Conservation (phyloP, 805 yeast genomes). For the Zygosaccharomyces pseudorouxii region DNA sequence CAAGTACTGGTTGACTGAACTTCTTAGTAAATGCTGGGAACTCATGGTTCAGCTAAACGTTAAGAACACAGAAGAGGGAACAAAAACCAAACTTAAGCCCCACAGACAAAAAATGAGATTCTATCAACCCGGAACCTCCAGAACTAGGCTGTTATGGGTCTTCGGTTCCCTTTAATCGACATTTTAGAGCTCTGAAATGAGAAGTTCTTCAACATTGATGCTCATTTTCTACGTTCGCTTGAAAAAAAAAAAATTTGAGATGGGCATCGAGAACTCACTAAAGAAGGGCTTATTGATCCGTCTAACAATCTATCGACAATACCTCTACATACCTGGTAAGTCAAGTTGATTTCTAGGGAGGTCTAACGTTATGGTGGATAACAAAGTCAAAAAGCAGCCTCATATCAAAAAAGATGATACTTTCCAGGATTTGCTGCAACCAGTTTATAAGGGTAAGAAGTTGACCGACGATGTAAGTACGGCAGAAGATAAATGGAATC, state of each 20-base stretch:
- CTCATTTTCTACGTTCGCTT: conserved; percentile 3
- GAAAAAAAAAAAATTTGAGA: conserved; percentile 2
- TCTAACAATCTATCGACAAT: neutral
- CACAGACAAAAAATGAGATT: neutral
- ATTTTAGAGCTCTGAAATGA: neutral
- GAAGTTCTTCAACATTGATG: neutral
- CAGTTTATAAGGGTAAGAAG: conserved; percentile 79
- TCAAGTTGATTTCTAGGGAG: neutral
- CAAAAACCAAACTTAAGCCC: neutral
- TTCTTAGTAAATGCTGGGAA: conserved; percentile 44
- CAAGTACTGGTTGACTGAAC: conserved; percentile 80
- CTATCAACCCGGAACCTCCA: too few species aligned
- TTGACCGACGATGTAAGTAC: conserved; percentile 85
- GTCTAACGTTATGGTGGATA: conserved; percentile 8
- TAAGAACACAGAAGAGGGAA: too few species aligned
- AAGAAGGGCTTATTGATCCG: neutral
- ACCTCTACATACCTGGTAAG: neutral
- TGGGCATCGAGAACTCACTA: conserved; percentile 1
- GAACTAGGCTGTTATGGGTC: too few species aligned
- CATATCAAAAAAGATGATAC: conserved; percentile 45
- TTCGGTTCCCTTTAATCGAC: neutral
- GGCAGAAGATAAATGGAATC: conserved; percentile 94
- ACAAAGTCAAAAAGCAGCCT: conserved; percentile 6
- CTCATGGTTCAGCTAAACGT: conserved; percentile 19
- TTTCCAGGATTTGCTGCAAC: conserved; percentile 72